A percentile compares a stretch with the other conserved stretches of the same genome.
These are phyloP conservation scores for Tricholoma bakamatsutake DNA, from an alignment of 768 basidiomycete genomes.

Conservation along the genomic window DNA sequence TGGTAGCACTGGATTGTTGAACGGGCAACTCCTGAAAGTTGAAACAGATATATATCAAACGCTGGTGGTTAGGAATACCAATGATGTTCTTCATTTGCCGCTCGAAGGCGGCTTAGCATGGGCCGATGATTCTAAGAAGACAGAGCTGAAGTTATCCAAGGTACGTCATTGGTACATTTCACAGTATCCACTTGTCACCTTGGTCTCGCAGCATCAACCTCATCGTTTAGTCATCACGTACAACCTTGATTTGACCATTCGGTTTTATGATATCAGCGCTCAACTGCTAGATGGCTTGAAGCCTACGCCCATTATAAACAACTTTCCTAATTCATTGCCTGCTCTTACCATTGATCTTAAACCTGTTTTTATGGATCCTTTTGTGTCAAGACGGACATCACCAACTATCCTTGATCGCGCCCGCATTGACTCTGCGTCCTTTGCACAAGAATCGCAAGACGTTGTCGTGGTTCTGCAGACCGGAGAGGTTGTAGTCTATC, in stretches of 20 bases:
- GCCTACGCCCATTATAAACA: slow-evolving; percentile 45
- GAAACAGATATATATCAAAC: slow-evolving; percentile 42
- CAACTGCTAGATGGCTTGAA: slow-evolving; percentile 49
- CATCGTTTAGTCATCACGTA: slow-evolving; percentile 60
- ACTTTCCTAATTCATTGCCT: slow-evolving; percentile 62
- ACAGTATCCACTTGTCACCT: neutral
- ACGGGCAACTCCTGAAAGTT: slow-evolving; percentile 41
- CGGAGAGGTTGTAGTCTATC: slow-evolving; percentile 54
- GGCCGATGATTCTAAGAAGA: slow-evolving; percentile 42
- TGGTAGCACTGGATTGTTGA: slow-evolving; percentile 32
- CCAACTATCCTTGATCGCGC: slow-evolving; percentile 20
- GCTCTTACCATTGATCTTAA: slow-evolving; percentile 57
- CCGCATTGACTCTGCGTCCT: slow-evolving; percentile 37
- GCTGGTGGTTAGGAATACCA: slow-evolving; percentile 23
- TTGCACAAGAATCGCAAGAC: slow-evolving; percentile 56
- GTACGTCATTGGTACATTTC: slow-evolving; percentile 24
- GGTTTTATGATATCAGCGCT: slow-evolving; percentile 71
- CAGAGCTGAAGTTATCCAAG: slow-evolving; percentile 51
- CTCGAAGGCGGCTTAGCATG: slow-evolving; percentile 53
- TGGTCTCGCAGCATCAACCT: slow-evolving; percentile 44
- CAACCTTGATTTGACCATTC: slow-evolving; percentile 58
- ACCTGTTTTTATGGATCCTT: slow-evolving; percentile 40
- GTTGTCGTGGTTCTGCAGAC: slow-evolving; percentile 45
- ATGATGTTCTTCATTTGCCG: slow-evolving; percentile 23
- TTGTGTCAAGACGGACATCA: slow-evolving; percentile 26